Evolutionary conservation across 345 rosid species (phyloP).

Genomic region (Boechera divaricarpa): DNA sequence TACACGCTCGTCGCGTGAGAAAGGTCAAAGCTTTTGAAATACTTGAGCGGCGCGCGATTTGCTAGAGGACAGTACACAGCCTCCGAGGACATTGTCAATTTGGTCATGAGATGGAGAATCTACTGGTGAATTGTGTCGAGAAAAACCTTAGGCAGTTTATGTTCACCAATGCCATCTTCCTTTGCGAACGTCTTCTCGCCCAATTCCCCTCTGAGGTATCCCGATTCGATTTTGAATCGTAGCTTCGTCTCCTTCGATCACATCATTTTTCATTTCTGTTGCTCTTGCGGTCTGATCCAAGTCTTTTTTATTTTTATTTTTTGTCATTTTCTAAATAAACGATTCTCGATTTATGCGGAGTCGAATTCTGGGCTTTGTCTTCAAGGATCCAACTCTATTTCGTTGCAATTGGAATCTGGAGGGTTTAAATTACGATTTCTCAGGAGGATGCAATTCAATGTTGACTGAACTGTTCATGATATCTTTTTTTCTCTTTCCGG

Average conservation of each 20-base stretch:
- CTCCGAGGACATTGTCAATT: constrained; percentile 3
- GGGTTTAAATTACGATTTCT: constrained; percentile 1
- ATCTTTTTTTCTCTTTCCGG: background rate
- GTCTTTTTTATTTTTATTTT: background rate
- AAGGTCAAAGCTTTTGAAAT: constrained; percentile 39
- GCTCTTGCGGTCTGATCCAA: constrained; percentile 14
- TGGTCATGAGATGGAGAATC: constrained; percentile 40
- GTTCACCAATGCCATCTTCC: constrained; percentile 77
- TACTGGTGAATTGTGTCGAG: constrained; percentile 53
- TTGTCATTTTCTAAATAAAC: background rate
- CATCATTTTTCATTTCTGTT: background rate
- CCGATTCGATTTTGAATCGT: background rate
- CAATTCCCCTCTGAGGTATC: constrained; percentile 88
- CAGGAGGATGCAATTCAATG: background rate
- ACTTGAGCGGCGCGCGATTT: constrained; percentile 45
- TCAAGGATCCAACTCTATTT: background rate
- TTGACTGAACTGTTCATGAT: background rate
- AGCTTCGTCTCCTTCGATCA: background rate
- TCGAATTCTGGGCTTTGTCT: background rate
- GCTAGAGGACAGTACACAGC: constrained; percentile 17
- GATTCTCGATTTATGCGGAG: background rate
- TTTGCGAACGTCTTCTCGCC: constrained; percentile 89
- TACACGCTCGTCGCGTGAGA: constrained; percentile 37
- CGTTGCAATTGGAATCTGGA: background rate
- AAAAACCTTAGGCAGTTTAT: constrained; percentile 73